phyloP scores from a whole-genome alignment of 495 filamentous ascomycete genomes.

The Clohesyomyces aquaticus region DNA sequence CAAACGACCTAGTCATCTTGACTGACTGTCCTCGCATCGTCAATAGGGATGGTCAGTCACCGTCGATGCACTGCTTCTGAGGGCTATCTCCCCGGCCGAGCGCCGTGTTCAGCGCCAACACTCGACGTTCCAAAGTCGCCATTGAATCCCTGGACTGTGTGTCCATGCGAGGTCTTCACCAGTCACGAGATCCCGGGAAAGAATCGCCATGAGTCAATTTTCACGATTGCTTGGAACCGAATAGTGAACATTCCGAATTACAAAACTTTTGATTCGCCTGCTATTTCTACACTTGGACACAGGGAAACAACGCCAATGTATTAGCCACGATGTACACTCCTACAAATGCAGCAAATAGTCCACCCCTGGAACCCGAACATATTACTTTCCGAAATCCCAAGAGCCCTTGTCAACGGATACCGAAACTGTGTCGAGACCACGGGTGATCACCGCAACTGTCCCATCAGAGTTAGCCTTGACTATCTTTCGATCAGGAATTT shows the following conservation, averaged over 20 bases:
- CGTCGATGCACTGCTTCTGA: no score
- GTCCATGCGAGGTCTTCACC: no score
- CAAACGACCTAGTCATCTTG: no score
- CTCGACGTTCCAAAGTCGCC: no score
- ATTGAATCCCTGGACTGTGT: no score
- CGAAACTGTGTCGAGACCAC: neutral
- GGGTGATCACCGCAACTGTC: neutral
- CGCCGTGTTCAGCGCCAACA: no score
- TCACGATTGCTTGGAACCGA: conserved; percentile 1
- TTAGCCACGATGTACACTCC: neutral
- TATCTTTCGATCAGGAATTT: neutral
- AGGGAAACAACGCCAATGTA: neutral
- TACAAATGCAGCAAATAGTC: neutral
- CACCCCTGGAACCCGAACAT: neutral
- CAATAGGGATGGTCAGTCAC: no score
- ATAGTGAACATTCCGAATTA: no score
- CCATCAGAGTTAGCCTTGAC: neutral
- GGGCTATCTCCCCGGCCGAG: no score
- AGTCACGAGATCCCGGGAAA: no score
- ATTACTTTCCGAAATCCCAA: neutral
- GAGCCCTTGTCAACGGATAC: neutral
- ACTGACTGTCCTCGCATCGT: no score
- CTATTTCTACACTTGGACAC: neutral
- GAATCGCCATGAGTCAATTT: neutral
- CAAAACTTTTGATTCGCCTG: neutral